Conservation (phyloP, 352 stramenopile genomes). For the Pythium aristosporum region DNA sequence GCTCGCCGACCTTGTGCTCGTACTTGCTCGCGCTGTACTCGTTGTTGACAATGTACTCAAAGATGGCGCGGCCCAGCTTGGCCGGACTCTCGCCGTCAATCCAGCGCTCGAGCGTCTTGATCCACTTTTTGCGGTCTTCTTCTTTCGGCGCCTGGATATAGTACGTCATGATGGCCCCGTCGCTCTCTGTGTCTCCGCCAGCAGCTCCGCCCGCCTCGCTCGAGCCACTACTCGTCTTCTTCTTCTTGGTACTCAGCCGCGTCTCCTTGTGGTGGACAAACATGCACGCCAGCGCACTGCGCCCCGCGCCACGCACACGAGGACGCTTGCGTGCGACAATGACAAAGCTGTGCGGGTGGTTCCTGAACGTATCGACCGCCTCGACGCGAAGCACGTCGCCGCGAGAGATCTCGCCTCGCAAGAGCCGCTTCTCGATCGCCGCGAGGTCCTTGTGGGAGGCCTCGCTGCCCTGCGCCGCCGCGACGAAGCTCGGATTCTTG, state of each 20-base stretch:
- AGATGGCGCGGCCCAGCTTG: conserved; percentile 54
- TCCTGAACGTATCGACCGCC: conserved; percentile 49
- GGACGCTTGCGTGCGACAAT: conserved; percentile 56
- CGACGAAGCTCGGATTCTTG: conserved; percentile 47
- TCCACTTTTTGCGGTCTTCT: conserved; percentile 67
- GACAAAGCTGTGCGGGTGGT: conserved; percentile 67
- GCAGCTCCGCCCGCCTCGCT: neutral
- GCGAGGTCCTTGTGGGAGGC: conserved; percentile 41
- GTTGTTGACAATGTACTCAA: conserved; percentile 77
- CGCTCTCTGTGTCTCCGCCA: conserved; percentile 22
- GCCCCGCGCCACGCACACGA: conserved; percentile 26
- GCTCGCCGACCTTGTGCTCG: conserved; percentile 50
- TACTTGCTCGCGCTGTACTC: conserved; percentile 66
- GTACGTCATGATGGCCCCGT: conserved; percentile 55
- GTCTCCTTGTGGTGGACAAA: conserved; percentile 60
- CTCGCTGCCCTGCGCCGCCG: conserved; percentile 22
- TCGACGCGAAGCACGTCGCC: conserved; percentile 66
- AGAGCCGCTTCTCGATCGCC: conserved; percentile 50
- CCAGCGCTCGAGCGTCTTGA: conserved; percentile 68
- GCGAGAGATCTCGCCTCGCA: conserved; percentile 63
- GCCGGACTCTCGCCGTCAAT: conserved; percentile 59
- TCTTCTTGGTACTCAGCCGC: conserved; percentile 37
- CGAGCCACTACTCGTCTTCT: neutral
- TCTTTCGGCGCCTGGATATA: conserved; percentile 70
- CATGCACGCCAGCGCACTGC: conserved; percentile 39